These are phyloP conservation scores for Singerocomus inundabilis DNA, from an alignment of 1,284 basidiomycete species.

Conservation along the genomic window DNA sequence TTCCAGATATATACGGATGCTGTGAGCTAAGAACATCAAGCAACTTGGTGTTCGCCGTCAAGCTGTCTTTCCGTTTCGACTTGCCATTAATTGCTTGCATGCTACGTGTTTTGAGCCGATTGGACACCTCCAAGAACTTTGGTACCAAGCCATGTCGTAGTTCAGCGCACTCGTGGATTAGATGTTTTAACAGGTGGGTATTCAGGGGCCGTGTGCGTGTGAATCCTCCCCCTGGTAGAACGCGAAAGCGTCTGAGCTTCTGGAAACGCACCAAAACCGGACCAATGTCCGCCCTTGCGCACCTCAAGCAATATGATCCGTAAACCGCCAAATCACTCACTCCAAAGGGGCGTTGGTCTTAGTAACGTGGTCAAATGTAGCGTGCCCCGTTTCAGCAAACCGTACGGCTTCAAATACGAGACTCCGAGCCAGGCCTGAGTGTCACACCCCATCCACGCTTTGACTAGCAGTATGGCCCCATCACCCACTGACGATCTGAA, in stretches of 20 bases:
- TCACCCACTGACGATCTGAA: slow-evolving; percentile 1
- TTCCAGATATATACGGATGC: too few species aligned
- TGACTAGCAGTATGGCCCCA: slow-evolving; percentile 3
- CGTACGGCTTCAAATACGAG: slow-evolving; percentile 5
- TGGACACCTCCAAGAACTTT: too few species aligned
- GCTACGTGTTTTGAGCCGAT: too few species aligned
- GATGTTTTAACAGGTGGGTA: too few species aligned
- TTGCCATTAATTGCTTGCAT: too few species aligned
- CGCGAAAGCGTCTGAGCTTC: neutral
- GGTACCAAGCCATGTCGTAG: too few species aligned
- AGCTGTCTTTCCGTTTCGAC: too few species aligned
- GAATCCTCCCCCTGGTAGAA: neutral
- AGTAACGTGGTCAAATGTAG: neutral
- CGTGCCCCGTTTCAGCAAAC: slow-evolving; percentile 9
- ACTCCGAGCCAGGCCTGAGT: neutral
- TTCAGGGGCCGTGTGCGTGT: too few species aligned
- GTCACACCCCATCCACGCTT: neutral
- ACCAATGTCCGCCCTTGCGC: too few species aligned
- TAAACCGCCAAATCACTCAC: neutral
- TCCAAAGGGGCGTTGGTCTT: neutral
- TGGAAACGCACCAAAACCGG: neutral
- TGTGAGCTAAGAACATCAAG: too few species aligned
- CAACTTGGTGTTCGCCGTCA: too few species aligned
- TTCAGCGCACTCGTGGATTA: too few species aligned
- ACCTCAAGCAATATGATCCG: neutral